These are phyloP conservation scores for Tylopilus sp. DNA, from an alignment of 1,284 basidiomycete genomes.

Conservation along the genomic window DNA sequence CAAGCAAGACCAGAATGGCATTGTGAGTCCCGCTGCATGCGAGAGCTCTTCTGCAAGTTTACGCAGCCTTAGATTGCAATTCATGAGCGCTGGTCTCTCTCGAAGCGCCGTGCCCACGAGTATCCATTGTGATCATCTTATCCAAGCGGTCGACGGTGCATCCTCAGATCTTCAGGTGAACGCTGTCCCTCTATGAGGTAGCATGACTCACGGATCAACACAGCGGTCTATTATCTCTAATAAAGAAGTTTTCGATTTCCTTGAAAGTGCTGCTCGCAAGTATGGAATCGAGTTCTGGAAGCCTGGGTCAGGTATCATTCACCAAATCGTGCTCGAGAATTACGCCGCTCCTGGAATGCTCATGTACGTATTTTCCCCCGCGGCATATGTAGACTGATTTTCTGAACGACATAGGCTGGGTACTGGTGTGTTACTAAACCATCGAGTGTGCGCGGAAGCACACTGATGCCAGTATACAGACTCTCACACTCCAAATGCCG, in stretches of 20 bases:
- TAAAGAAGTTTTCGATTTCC: conserved; percentile 96
- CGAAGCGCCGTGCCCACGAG: conserved; percentile 80
- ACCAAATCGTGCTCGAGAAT: conserved; percentile 76
- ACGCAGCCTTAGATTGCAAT: conserved; percentile 71
- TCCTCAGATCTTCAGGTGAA: conserved; percentile 73
- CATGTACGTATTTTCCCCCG: conserved; percentile 48
- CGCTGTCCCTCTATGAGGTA: background rate
- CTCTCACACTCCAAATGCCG: conserved; percentile 98
- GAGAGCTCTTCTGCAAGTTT: conserved; percentile 3
- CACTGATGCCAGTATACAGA: conserved; percentile 47
- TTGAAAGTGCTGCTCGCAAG: conserved; percentile 91
- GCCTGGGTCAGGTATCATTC: conserved; percentile 93
- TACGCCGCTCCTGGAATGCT: conserved; percentile 88
- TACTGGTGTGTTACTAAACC: conserved; percentile 47
- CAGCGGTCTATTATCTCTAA: conserved; percentile 85
- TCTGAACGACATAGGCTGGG: conserved; percentile 51
- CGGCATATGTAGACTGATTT: conserved; percentile 11
- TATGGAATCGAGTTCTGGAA: conserved; percentile 96
- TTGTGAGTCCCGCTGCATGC: conserved; percentile 44
- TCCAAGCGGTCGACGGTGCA: conserved; percentile 84
- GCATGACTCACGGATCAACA: conserved; percentile 2
- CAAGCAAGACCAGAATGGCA: conserved; percentile 58
- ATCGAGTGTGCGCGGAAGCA: background rate
- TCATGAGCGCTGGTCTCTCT: conserved; percentile 93
- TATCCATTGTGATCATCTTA: conserved; percentile 97